Evolutionary conservation across 2,329 filamentous ascomycete genomes (phyloP).

Genomic region (Stagonosporopsis cucurbitacearum): DNA sequence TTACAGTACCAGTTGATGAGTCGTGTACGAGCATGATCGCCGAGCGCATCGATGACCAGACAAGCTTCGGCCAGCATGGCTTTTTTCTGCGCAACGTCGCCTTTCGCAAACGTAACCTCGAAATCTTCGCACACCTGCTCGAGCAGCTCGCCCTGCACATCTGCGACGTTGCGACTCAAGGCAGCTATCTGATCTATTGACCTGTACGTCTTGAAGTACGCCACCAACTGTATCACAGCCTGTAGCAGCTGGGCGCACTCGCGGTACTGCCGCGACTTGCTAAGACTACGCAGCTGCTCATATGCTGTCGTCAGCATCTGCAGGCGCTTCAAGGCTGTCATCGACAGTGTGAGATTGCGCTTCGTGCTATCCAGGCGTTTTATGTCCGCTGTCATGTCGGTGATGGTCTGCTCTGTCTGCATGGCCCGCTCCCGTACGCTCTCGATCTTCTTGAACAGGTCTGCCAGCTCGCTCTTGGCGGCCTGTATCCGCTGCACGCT

Average conservation of each 20-base stretch:
- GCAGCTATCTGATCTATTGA: slow-evolving; percentile 98
- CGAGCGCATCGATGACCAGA: slow-evolving; percentile 91
- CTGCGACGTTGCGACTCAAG: slow-evolving; percentile 88
- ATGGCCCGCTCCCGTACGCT: slow-evolving; percentile 86
- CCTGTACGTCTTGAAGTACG: slow-evolving; percentile 96
- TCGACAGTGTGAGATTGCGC: slow-evolving; percentile 92
- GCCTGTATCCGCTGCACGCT: slow-evolving; percentile 90
- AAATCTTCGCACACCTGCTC: slow-evolving; percentile 99
- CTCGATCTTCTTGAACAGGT: slow-evolving; percentile 94
- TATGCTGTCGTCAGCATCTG: slow-evolving; percentile 99
- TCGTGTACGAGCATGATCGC: slow-evolving; percentile 81
- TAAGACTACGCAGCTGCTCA: slow-evolving; percentile 85
- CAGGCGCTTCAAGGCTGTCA: slow-evolving; percentile 95
- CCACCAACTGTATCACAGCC: slow-evolving; percentile 96
- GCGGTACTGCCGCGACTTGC: slow-evolving; percentile 86
- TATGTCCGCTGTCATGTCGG: slow-evolving; percentile 98
- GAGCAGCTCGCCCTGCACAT: slow-evolving; percentile 87
- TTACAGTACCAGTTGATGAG: slow-evolving; percentile 98
- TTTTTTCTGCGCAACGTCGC: slow-evolving; percentile 74
- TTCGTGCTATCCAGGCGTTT: slow-evolving; percentile 97
- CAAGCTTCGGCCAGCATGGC: slow-evolving; percentile 84
- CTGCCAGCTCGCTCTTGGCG: slow-evolving; percentile 86
- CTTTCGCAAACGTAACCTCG: slow-evolving; percentile 90
- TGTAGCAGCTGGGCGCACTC: slow-evolving; percentile 94
- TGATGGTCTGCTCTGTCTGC: slow-evolving; percentile 93